Percentiles rank a stretch among this genome's conserved stretches.
These are phyloP conservation scores for Mycena floridula DNA, from an alignment of 768 basidiomycete genomes.

Conservation along the genomic window DNA sequence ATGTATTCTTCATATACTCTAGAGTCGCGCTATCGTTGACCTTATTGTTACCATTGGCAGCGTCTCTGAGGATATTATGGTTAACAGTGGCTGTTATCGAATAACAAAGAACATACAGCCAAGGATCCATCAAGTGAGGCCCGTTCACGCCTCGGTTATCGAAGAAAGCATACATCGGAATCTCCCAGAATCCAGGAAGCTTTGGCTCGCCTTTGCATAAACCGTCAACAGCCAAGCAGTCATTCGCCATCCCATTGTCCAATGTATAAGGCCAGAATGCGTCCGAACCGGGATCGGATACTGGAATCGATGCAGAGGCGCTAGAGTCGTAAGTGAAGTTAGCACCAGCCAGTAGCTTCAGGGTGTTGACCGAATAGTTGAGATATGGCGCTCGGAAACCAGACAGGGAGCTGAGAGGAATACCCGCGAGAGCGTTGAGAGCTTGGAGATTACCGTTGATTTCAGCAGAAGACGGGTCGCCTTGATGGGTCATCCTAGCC, in stretches of 20 bases:
- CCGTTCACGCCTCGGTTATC: slow-evolving; percentile 50
- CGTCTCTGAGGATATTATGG: slow-evolving; percentile 30
- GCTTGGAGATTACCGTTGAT: slow-evolving; percentile 76
- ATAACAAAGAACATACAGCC: slow-evolving; percentile 46
- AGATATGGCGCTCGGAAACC: slow-evolving; percentile 81
- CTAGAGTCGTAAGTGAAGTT: slow-evolving; percentile 72
- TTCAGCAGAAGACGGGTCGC: slow-evolving; percentile 53
- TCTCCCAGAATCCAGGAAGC: slow-evolving; percentile 78
- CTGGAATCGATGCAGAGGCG: slow-evolving; percentile 53
- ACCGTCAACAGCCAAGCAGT: slow-evolving; percentile 51
- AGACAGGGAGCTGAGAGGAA: slow-evolving; percentile 54
- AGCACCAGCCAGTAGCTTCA: slow-evolving; percentile 46
- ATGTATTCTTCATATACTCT: slow-evolving; percentile 68
- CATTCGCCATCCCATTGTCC: slow-evolving; percentile 74
- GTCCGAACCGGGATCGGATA: slow-evolving; percentile 60
- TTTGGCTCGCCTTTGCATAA: slow-evolving; percentile 66
- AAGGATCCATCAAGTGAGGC: slow-evolving; percentile 77
- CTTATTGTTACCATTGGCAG: slow-evolving; percentile 41
- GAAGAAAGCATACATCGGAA: slow-evolving; percentile 80
- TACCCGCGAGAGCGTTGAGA: slow-evolving; percentile 72
- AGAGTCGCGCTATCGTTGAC: slow-evolving; percentile 61
- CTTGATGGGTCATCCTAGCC: slow-evolving; percentile 83
- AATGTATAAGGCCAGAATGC: slow-evolving; percentile 83
- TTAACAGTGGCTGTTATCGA: neutral
- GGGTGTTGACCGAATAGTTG: slow-evolving; percentile 57